Evolutionary conservation across 495 filamentous ascomycete species (phyloP).

Genomic region (Neurospora sp.): DNA sequence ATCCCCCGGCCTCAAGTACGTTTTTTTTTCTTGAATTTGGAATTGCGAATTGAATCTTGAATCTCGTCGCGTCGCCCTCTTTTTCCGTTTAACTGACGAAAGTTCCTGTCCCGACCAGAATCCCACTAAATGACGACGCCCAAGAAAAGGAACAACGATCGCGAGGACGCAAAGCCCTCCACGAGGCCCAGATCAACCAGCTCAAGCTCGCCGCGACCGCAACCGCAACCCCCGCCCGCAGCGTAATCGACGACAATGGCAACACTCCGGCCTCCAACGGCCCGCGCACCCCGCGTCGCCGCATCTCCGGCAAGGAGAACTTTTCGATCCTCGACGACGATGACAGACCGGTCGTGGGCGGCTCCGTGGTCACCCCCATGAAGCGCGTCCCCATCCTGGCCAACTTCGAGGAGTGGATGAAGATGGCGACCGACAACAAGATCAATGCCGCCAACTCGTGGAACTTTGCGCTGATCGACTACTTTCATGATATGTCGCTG

Average conservation of each 20-base stretch:
- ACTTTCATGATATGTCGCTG: conserved; percentile 98
- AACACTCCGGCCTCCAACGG: conserved; percentile 35
- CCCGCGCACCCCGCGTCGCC: conserved; percentile 48
- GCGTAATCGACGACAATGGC: conserved; percentile 46
- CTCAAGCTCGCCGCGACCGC: conserved; percentile 68
- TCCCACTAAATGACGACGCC: conserved; percentile 92
- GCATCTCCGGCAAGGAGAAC: conserved; percentile 43
- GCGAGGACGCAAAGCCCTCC: conserved; percentile 76
- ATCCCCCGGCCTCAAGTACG: conserved; percentile 18
- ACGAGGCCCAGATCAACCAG: conserved; percentile 86
- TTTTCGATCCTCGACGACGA: conserved; percentile 42
- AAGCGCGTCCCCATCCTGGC: conserved; percentile 91
- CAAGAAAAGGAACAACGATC: conserved; percentile 82
- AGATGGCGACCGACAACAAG: conserved; percentile 99
- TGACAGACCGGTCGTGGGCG: conserved; percentile 46
- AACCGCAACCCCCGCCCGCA: conserved; percentile 58
- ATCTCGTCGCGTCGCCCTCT: neutral
- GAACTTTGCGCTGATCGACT: conserved; percentile 99
- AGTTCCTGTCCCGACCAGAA: conserved; percentile 28
- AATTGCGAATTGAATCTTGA: conserved; percentile 1
- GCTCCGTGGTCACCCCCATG: conserved; percentile 78
- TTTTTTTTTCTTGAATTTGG: conserved; percentile 44
- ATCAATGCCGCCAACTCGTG: conserved; percentile 98
- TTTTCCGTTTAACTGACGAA: neutral
- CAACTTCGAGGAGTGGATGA: conserved; percentile 99